Evolutionary conservation across 1,139 yeast genomes (phyloP), one percentile per base, ranked within the genome.

Genomic region (Spathaspora sp.): DNA sequence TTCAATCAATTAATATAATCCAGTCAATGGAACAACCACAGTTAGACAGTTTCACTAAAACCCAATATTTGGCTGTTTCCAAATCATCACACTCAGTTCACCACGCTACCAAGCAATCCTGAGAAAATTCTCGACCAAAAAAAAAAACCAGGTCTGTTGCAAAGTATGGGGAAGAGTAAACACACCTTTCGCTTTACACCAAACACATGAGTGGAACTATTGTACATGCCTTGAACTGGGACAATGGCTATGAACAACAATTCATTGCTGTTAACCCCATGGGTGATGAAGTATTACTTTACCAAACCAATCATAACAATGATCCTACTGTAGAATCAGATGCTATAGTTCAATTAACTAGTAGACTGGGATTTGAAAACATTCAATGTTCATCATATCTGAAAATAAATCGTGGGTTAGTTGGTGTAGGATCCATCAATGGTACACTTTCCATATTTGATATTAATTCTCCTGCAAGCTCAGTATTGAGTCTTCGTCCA

Each of bases 381-480:
- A 81, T 89, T 43, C 88, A 84, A 51, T 84, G 93, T 59, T 70
- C 84, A 45, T 82, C 87, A 33, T 86, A 85, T 60, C 82, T 91
- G 2, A 69, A 78, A 1, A 57, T 64, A 1, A 71, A 72, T 26
- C 69, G 72, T 7, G 95, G 95, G 1, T 59, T 87, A 15, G 76
- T 82, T 0, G 89, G 85, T 9, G 86, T 84, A 11, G 96, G 96
- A 1, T 86, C 86, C 42, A 74, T 82, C 47, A 83, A 81, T 57
- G 97, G 97, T 1, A 69, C 71, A 15, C 78, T 88, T 2, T 74
- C 81, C 40, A 61, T 89, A 0, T 82, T 87, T 51, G 87, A 89
- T 59, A 75, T 88, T 33, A 65, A 73, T 23, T 59, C 65, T 2
- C 55, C 64, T 6, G 65, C 64, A 5, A 65, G 76, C 2, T 61